Conservation (phyloP, 257 asterid species). For the Nicotiana attenuata region DNA sequence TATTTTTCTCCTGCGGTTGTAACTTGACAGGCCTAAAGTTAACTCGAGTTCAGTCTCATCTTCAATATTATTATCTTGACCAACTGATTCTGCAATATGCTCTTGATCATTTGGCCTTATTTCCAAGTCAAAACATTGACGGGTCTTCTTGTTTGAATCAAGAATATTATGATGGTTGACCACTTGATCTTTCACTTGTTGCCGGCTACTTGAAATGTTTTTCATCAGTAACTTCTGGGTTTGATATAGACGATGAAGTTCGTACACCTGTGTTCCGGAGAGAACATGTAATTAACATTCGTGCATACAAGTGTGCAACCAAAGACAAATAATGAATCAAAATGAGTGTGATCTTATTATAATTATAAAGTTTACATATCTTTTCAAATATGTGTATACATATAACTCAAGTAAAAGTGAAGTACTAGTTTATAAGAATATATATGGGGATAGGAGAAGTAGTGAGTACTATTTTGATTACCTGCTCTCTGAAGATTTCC, state of each 20-base stretch:
- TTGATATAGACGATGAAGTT: slow-evolving; percentile 82
- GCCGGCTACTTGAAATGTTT: slow-evolving; percentile 23
- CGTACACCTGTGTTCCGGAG: slow-evolving; percentile 45
- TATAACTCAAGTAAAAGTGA: no score
- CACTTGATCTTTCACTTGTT: slow-evolving; percentile 15
- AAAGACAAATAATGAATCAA: background rate
- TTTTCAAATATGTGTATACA: no score
- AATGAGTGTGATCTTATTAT: background rate
- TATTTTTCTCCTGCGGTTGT: slow-evolving; percentile 27
- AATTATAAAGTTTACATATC: no score
- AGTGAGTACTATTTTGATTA: background rate
- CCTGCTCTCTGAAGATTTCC: slow-evolving; percentile 88
- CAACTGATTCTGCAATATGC: slow-evolving; percentile 11
- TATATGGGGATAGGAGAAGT: background rate
- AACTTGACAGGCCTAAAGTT: slow-evolving; percentile 65
- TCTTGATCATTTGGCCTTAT: slow-evolving; percentile 23
- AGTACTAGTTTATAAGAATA: no score
- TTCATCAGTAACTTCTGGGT: slow-evolving; percentile 76
- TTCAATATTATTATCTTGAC: slow-evolving; percentile 15
- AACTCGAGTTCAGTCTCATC: slow-evolving; percentile 68
- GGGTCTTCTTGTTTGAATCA: slow-evolving; percentile 10
- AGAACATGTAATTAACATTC: background rate
- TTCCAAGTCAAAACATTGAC: slow-evolving; percentile 23
- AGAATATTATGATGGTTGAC: slow-evolving; percentile 8
- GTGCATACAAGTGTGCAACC: background rate